Conservation (phyloP, 2,329 filamentous ascomycete genomes). For the Cladosporium sp. region DNA sequence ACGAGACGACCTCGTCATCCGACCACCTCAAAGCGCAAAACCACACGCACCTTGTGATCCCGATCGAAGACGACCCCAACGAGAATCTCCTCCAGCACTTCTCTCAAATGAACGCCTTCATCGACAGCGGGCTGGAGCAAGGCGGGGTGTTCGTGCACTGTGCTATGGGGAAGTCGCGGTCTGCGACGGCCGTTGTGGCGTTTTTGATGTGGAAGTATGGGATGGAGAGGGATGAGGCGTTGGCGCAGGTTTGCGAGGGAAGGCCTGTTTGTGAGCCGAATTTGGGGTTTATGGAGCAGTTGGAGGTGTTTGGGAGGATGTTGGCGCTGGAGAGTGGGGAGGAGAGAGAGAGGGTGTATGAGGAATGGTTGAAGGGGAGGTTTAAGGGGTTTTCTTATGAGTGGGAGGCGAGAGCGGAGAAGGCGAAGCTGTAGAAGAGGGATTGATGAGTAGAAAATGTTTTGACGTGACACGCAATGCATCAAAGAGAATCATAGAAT, state of each 20-base stretch:
- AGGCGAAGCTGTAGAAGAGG: slow-evolving; percentile 18
- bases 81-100: slow-evolving; percentile 78
- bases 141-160: slow-evolving; percentile 66
- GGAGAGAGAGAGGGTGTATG: slow-evolving; percentile 27
- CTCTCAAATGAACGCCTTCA: slow-evolving; percentile 70
- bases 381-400: slow-evolving; percentile 35
- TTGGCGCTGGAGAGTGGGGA: slow-evolving; percentile 20
- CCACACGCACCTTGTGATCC: slow-evolving; percentile 65
- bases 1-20: slow-evolving; percentile 30
- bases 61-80: slow-evolving; percentile 83
- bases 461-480: too few relatives aligned
- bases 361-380: slow-evolving; percentile 30
- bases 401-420: slow-evolving; percentile 29
- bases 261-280: slow-evolving; percentile 80
- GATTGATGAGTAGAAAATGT: neutral
- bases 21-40: slow-evolving; percentile 21
- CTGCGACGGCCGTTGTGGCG: slow-evolving; percentile 73
- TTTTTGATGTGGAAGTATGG: slow-evolving; percentile 63
- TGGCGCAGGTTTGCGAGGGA: slow-evolving; percentile 62
- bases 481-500: too few relatives aligned
- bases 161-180: slow-evolving; percentile 91
- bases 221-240: slow-evolving; percentile 55
- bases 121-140: slow-evolving; percentile 63
- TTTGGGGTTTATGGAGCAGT: slow-evolving; percentile 79
- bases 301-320: slow-evolving; percentile 81